Evolutionary conservation across 2,329 filamentous ascomycete species (phyloP).

Genomic region (Phaeoacremonium minimum): DNA sequence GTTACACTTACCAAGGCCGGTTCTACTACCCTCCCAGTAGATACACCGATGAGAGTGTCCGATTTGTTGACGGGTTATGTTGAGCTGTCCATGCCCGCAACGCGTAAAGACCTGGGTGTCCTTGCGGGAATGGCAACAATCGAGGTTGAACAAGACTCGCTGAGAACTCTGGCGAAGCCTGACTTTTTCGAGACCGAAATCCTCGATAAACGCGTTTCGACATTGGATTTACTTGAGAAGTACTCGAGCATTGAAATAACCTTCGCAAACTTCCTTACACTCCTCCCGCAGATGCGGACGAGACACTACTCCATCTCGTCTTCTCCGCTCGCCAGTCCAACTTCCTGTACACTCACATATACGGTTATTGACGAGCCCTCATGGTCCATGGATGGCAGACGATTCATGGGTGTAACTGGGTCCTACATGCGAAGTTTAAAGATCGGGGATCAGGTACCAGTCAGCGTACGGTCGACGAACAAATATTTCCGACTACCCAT

Average conservation of each 20-base stretch:
- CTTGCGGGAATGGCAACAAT: too few species aligned
- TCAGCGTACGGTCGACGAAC: conserved; percentile 7
- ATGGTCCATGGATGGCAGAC: conserved; percentile 22
- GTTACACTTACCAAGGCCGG: too few species aligned
- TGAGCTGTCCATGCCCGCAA: too few species aligned
- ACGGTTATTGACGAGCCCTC: conserved; percentile 44
- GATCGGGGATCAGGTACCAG: conserved; percentile 1
- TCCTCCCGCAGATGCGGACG: conserved; percentile 53
- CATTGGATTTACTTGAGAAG: conserved; percentile 51
- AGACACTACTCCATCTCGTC: conserved; percentile 56
- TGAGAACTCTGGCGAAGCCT: too few species aligned
- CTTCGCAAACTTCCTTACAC: conserved; percentile 48
- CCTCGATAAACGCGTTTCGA: conserved; percentile 39
- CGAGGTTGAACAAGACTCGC: too few species aligned
- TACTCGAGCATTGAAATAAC: conserved; percentile 43
- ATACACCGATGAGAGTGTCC: too few species aligned
- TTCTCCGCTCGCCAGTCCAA: conserved; percentile 41
- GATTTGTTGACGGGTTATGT: too few species aligned
- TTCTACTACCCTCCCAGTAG: too few species aligned
- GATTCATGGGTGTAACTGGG: conserved; percentile 39
- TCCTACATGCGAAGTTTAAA: conserved; percentile 36
- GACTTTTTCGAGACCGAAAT: conserved; percentile 31
- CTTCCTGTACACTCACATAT: conserved; percentile 43
- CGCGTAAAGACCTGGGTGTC: too few species aligned
- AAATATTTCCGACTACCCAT: conserved; percentile 39